Evolutionary conservation across 192 early-diverging fungal genomes (phyloP), one percentile per base, ranked within the genome.

Genomic region (Thoreauomyces humboldtii): DNA sequence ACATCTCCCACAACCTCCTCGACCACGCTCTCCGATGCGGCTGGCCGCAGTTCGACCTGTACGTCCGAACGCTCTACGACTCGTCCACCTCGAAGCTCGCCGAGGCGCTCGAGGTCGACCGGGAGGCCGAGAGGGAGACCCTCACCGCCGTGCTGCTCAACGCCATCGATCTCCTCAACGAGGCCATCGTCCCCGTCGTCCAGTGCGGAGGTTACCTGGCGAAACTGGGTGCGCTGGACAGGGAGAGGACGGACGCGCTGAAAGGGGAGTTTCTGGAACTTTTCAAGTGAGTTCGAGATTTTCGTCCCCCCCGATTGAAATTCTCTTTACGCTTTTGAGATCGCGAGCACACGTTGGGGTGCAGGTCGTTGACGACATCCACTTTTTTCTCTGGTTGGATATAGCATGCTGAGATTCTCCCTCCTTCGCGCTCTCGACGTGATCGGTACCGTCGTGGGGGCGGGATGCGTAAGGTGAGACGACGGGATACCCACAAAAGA

Each of bases 351-450:
- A 50, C 15, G 47, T 50, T 50, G 7, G 22, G 38, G 38, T 41
- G 38, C 38, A 12, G 38, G 38, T 9, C 11, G 38, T 41, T 12
- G 17, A 9, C 38, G 38, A 12, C 11, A 41, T 41, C 9, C 38
- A 41, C 17, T 12, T 41, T 11, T 47, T 31, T 12, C n/a, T n/a
- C n/a, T n/a, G n/a, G n/a, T n/a, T n/a, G n/a, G n/a, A n/a, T n/a
- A n/a, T 37, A 74, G 72, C 25, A 21, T 32, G 3, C 41, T 73
- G 57, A 34, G 61, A 35, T 33, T 60, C 5, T 69, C 71, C 15
- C 62, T 73, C 17, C 70, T 77, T 53, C 74, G 70, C 17, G 59
- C 73, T n/a, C 53, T 77, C 21, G 76, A 77, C 32, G 32, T 62
- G 17, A 71, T 77, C 67, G 76, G 74, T 17, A 19, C 34, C 4